Evolutionary conservation across 495 filamentous ascomycete genomes (phyloP).

Genomic region (Penicillium paxilli): DNA sequence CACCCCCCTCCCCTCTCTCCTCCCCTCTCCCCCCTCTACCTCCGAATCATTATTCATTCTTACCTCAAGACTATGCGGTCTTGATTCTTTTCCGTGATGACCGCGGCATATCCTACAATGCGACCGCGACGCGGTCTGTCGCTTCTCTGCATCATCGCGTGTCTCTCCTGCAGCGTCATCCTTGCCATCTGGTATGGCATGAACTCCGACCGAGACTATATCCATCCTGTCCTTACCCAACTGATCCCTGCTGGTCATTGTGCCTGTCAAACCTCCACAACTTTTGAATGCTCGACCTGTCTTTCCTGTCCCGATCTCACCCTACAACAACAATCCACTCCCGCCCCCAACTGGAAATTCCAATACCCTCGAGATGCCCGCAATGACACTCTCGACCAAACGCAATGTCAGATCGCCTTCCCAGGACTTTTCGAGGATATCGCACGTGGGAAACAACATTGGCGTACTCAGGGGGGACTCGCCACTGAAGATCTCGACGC

Average conservation of each 20-base stretch:
- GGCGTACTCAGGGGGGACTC: slow-evolving; percentile 27
- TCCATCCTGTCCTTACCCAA: slow-evolving; percentile 39
- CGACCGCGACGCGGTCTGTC: slow-evolving; percentile 28
- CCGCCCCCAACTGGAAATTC: slow-evolving; percentile 32
- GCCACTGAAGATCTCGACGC: slow-evolving; percentile 32
- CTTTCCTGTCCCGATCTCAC: slow-evolving; percentile 30
- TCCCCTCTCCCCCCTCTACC: neutral
- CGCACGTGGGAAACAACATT: slow-evolving; percentile 32
- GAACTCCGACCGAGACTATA: slow-evolving; percentile 39
- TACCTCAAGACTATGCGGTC: neutral
- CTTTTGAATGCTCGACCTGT: slow-evolving; percentile 42
- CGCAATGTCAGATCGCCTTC: slow-evolving; percentile 45
- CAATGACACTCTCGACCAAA: slow-evolving; percentile 34
- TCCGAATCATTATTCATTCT: neutral
- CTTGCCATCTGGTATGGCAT: slow-evolving; percentile 40
- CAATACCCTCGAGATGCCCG: slow-evolving; percentile 33
- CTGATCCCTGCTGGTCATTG: slow-evolving; percentile 44
- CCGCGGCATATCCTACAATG: slow-evolving; percentile 22
- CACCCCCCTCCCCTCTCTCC: neutral
- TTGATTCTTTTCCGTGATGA: slow-evolving; percentile 18
- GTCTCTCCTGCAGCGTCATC: slow-evolving; percentile 18
- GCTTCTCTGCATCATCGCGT: slow-evolving; percentile 20
- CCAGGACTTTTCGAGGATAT: slow-evolving; percentile 50
- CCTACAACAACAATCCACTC: slow-evolving; percentile 12
- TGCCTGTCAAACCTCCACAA: slow-evolving; percentile 41